Percentiles rank a stretch among this genome's conserved stretches.
phyloP scores from a whole-genome alignment of 495 filamentous ascomycete genomes.

The Hyphodiscus hymeniophilus region DNA sequence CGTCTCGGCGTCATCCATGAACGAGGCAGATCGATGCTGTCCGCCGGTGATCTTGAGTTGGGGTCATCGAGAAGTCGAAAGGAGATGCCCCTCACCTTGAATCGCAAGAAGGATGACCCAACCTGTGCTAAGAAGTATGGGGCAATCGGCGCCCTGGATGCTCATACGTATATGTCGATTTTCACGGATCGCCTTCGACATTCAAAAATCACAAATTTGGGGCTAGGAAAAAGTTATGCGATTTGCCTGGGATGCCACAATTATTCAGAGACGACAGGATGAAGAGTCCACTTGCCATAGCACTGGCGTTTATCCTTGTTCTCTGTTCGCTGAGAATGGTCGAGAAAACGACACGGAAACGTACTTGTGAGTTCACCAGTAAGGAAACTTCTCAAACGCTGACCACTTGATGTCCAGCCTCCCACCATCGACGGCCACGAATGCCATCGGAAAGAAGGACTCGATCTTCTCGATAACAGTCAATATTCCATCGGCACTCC shows the following conservation, averaged over 20 bases:
- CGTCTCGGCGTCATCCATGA: too few species aligned
- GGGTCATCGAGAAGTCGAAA: neutral
- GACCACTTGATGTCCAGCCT: constrained; percentile 1
- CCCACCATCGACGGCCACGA: constrained; percentile 1
- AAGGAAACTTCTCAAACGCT: constrained; percentile 1
- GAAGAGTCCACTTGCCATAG: constrained; percentile 6
- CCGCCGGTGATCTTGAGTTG: neutral
- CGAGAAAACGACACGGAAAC: neutral
- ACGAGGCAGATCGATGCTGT: too few species aligned
- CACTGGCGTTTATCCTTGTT: constrained; percentile 5
- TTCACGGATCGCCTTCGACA: too few species aligned
- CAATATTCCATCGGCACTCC: constrained; percentile 7
- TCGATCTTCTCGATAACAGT: constrained; percentile 7
- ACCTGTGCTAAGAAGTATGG: too few species aligned
- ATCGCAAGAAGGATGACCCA: too few species aligned
- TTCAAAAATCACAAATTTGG: too few species aligned
- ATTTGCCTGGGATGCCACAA: constrained; percentile 2
- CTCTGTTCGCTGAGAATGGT: constrained; percentile 1
- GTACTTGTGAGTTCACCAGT: constrained; percentile 2
- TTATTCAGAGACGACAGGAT: constrained; percentile 1
- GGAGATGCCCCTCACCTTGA: too few species aligned
- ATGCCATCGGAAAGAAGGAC: constrained; percentile 6
- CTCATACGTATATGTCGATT: neutral
- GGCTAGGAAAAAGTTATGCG: constrained; percentile 3
- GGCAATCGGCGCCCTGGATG: too few species aligned